Conservation (phyloP, 306 rosid species). For the Begonia masoniana region DNA sequence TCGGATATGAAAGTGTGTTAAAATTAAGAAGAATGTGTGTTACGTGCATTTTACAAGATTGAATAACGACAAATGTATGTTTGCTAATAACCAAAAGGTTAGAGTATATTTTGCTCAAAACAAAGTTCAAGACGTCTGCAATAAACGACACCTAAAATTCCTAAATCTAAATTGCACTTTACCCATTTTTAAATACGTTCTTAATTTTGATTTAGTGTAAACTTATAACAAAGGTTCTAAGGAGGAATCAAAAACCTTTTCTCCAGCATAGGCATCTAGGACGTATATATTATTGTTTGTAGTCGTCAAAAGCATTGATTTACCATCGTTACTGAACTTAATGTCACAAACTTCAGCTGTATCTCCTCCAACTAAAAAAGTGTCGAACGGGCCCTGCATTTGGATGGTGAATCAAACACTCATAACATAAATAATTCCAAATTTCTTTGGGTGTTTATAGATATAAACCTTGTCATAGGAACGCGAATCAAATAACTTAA, state of each 20-base stretch:
- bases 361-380: constrained; percentile 97
- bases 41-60: too few species aligned
- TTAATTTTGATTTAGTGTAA: not conserved
- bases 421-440: constrained; percentile 6
- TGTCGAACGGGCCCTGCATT: constrained; percentile 87
- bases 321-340: constrained; percentile 92
- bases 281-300: constrained; percentile 74
- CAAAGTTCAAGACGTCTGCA: too few species aligned
- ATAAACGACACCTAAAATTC: too few species aligned
- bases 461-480: constrained; percentile 81
- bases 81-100: too few species aligned
- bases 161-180: too few species aligned
- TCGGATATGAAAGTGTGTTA: too few species aligned
- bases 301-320: constrained; percentile 93
- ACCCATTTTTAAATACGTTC: too few species aligned
- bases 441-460: constrained; percentile 10
- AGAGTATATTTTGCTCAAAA: too few species aligned
- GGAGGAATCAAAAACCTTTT: constrained; percentile 44
- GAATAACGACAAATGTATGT: too few species aligned
- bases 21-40: too few species aligned
- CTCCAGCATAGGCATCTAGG: constrained; percentile 94
- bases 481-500: constrained; percentile 89
- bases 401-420: constrained; percentile 16
- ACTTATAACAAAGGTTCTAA: constrained; percentile 2
- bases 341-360: constrained; percentile 94